These are phyloP conservation scores for Penicillium herquei DNA, from an alignment of 495 filamentous ascomycete genomes.

Conservation along the genomic window DNA sequence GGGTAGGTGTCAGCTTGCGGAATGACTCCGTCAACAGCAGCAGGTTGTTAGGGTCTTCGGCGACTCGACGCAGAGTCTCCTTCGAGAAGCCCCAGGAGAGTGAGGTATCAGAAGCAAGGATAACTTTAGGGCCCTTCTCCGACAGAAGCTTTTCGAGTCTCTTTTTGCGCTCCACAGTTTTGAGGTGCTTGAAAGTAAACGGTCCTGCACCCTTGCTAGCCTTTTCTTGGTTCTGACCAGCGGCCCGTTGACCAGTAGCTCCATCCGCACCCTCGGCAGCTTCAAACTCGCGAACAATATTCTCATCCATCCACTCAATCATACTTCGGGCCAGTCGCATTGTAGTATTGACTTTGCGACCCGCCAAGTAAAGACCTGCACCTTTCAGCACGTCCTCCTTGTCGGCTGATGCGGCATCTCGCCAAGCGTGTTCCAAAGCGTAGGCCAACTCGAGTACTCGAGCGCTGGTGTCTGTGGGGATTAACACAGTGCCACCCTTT, in stretches of 20 bases:
- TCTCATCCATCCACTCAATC: slow-evolving; percentile 99
- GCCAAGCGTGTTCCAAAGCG: slow-evolving; percentile 88
- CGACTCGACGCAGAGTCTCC: slow-evolving; percentile 73
- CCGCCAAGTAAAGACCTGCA: slow-evolving; percentile 77
- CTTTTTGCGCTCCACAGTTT: slow-evolving; percentile 72
- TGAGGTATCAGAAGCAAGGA: slow-evolving; percentile 85
- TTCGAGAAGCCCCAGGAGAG: slow-evolving; percentile 95
- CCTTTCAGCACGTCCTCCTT: slow-evolving; percentile 57
- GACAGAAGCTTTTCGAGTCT: slow-evolving; percentile 64
- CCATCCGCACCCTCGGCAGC: slow-evolving; percentile 57
- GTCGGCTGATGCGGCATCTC: slow-evolving; percentile 55
- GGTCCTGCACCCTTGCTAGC: slow-evolving; percentile 59
- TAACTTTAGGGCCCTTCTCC: slow-evolving; percentile 62
- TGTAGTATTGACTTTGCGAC: slow-evolving; percentile 73
- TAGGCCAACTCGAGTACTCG: slow-evolving; percentile 92
- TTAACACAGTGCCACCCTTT: slow-evolving; percentile 88
- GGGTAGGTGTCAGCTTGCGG: slow-evolving; percentile 40
- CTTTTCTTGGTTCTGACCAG: slow-evolving; percentile 36
- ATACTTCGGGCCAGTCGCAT: slow-evolving; percentile 90
- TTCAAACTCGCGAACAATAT: slow-evolving; percentile 87
- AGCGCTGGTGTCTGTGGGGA: slow-evolving; percentile 93
- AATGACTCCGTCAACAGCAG: slow-evolving; percentile 77
- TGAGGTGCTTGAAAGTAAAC: slow-evolving; percentile 86
- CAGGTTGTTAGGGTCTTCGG: slow-evolving; percentile 72
- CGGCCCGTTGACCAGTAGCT: slow-evolving; percentile 39